Percentiles rank a stretch among this genome's conserved stretches.
These are phyloP conservation scores for Toxoplasma gondii DNA, from an alignment of 169 alveolate genomes.

Conservation along the genomic window DNA sequence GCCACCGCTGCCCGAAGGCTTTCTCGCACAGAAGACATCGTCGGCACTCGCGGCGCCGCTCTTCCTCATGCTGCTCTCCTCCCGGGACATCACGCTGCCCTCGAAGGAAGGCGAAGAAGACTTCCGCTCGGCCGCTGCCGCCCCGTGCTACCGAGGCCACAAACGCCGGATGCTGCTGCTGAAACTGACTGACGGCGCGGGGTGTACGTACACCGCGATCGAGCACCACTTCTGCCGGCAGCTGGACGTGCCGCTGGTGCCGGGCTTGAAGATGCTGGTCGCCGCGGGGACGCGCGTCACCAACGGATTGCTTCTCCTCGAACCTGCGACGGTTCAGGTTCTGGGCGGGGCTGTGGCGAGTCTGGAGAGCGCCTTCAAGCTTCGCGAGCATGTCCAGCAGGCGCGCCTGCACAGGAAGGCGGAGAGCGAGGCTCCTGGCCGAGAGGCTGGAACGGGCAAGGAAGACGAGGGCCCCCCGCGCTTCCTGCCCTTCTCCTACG, in stretches of 20 bases:
- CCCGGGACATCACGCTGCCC: constrained; percentile 62
- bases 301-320: constrained; percentile 48
- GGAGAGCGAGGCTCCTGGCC: not conserved
- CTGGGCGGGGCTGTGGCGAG: constrained; percentile 54
- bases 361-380: constrained; percentile 48
- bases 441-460: constrained; percentile 4
- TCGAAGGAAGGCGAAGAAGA: constrained; percentile 61
- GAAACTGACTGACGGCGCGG: constrained; percentile 65
- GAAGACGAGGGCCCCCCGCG: constrained; percentile 66
- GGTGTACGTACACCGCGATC: constrained; percentile 58
- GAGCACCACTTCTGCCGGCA: constrained; percentile 63
- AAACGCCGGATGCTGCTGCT: constrained; percentile 51
- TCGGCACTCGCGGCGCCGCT: constrained; percentile 47
- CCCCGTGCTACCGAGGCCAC: constrained; percentile 40
- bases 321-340: constrained; percentile 38
- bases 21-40: not conserved
- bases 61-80: constrained; percentile 61
- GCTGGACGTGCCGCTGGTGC: constrained; percentile 52
- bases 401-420: not conserved
- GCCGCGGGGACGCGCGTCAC: constrained; percentile 34
- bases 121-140: constrained; percentile 46
- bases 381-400: constrained; percentile 49
- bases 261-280: constrained; percentile 62
- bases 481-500: constrained; percentile 59
- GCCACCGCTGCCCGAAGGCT: constrained; percentile 22